These are phyloP conservation scores for Yamadazyma tumulicola DNA, from an alignment of 805 yeast species.

Conservation along the genomic window DNA sequence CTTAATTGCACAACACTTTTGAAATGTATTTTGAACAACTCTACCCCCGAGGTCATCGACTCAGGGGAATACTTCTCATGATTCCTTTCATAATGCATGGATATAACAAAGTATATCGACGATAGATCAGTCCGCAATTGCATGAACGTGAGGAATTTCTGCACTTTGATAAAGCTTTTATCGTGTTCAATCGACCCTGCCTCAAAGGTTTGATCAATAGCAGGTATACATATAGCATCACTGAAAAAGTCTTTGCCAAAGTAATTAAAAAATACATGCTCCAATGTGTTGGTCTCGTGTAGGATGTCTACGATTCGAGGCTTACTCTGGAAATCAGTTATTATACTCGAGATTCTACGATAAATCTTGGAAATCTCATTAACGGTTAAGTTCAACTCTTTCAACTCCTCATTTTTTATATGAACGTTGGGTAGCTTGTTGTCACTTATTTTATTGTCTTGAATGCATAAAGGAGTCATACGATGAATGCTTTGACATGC, in stretches of 20 bases:
- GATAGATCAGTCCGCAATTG: constrained; percentile 38
- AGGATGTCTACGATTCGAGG: constrained; percentile 36
- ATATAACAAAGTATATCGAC: constrained; percentile 38
- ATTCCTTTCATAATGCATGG: constrained; percentile 37
- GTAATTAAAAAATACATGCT: constrained; percentile 28
- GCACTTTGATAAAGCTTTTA: constrained; percentile 29
- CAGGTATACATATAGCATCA: constrained; percentile 34
- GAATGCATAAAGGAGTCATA: constrained; percentile 28
- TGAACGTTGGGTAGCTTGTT: constrained; percentile 25
- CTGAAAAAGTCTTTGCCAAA: constrained; percentile 43
- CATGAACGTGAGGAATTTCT: constrained; percentile 32
- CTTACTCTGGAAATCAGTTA: constrained; percentile 23
- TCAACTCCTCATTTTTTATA: constrained; percentile 15
- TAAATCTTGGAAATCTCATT: constrained; percentile 22
- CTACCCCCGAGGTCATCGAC: constrained; percentile 38
- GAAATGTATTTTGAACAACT: constrained; percentile 38
- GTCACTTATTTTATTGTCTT: constrained; percentile 27
- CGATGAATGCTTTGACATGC: constrained; percentile 30
- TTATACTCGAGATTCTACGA: constrained; percentile 23
- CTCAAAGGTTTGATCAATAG: constrained; percentile 15
- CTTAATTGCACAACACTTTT: constrained; percentile 40
- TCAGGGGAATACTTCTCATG: constrained; percentile 23
- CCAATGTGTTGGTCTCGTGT: constrained; percentile 33
- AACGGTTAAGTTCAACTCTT: constrained; percentile 12
- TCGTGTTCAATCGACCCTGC: constrained; percentile 23